Percentiles rank a stretch among this genome's conserved stretches.
Conservation (phyloP, 305 asterid genomes). For the Rubia peregrina region DNA sequence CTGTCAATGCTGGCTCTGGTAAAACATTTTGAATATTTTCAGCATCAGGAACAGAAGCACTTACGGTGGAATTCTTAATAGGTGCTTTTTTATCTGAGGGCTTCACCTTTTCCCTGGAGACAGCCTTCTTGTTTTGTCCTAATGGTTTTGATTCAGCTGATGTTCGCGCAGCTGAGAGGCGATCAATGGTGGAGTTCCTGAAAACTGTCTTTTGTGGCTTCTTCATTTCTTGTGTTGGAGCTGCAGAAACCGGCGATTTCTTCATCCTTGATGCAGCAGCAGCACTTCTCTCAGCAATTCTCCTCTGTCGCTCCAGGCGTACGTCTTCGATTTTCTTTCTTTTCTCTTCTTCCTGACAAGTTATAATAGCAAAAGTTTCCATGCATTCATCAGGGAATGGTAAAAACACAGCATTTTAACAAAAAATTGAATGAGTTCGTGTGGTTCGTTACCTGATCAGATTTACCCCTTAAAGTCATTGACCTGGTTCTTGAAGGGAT, state of each 20-base stretch:
- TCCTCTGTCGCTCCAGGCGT: conserved; percentile 51
- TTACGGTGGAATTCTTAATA: conserved; percentile 21
- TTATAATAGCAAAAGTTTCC: too few species aligned
- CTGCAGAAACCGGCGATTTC: conserved; percentile 24
- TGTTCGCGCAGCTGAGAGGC: conserved; percentile 62
- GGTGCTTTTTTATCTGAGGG: conserved; percentile 26
- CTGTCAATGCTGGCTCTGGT: conserved; percentile 14
- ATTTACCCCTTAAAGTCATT: conserved; percentile 32
- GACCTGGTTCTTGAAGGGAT: conserved; percentile 35
- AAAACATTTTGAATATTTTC: conserved; percentile 15
- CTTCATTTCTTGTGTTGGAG: conserved; percentile 31
- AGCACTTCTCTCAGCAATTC: conserved; percentile 78
- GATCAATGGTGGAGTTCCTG: conserved; percentile 54
- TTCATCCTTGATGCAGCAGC: conserved; percentile 31
- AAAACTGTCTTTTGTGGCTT: conserved; percentile 35
- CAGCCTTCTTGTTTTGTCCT: conserved; percentile 31
- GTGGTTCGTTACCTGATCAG: conserved; percentile 39
- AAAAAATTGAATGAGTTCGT: too few species aligned
- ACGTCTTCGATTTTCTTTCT: conserved; percentile 65
- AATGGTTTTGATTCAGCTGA: conserved; percentile 34
- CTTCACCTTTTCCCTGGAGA: conserved; percentile 30
- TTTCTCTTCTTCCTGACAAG: conserved; percentile 48
- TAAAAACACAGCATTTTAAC: neutral
- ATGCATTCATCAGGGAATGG: neutral
- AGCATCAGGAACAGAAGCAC: conserved; percentile 23